These are phyloP conservation scores for Clonostachys rhizophaga DNA, from an alignment of 2,329 filamentous ascomycete species.

Conservation along the genomic window DNA sequence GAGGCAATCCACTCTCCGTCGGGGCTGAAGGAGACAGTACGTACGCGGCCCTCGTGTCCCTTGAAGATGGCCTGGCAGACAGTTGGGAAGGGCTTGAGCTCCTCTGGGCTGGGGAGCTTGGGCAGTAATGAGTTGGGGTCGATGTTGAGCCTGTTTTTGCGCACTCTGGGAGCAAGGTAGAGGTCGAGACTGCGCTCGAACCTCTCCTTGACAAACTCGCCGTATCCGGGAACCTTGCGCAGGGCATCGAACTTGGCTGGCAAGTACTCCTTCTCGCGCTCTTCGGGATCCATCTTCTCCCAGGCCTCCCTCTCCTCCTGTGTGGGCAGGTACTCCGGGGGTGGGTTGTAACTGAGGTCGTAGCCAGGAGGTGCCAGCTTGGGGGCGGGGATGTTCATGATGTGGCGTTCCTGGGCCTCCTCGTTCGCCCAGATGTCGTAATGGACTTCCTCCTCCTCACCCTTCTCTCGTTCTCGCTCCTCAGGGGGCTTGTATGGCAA, in stretches of 20 bases:
- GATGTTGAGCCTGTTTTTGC: slow-evolving; percentile 93
- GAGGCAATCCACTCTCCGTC: slow-evolving; percentile 82
- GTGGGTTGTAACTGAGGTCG: slow-evolving; percentile 94
- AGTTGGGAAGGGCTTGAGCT: slow-evolving; percentile 92
- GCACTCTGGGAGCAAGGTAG: slow-evolving; percentile 87
- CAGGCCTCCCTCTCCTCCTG: slow-evolving; percentile 79
- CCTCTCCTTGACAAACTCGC: slow-evolving; percentile 85
- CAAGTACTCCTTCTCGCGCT: slow-evolving; percentile 84
- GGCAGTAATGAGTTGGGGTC: slow-evolving; percentile 90
- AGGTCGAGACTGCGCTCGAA: slow-evolving; percentile 95
- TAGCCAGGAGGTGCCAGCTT: slow-evolving; percentile 92
- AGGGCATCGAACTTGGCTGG: slow-evolving; percentile 79
- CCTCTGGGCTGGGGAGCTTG: slow-evolving; percentile 87
- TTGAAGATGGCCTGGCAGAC: slow-evolving; percentile 81
- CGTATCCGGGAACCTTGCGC: slow-evolving; percentile 89
- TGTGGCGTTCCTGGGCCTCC: slow-evolving; percentile 72
- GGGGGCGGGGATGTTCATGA: slow-evolving; percentile 92
- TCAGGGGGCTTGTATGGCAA: slow-evolving; percentile 79
- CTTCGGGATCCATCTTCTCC: slow-evolving; percentile 84
- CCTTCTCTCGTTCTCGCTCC: slow-evolving; percentile 63
- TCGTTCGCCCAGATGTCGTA: slow-evolving; percentile 98
- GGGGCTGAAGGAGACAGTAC: slow-evolving; percentile 80
- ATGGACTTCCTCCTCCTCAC: slow-evolving; percentile 65
- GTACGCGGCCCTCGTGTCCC: slow-evolving; percentile 84
- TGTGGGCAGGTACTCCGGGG: slow-evolving; percentile 87